Evolutionary conservation across 495 filamentous ascomycete species (phyloP).

Genomic region (Massariosphaeria phaeospora): DNA sequence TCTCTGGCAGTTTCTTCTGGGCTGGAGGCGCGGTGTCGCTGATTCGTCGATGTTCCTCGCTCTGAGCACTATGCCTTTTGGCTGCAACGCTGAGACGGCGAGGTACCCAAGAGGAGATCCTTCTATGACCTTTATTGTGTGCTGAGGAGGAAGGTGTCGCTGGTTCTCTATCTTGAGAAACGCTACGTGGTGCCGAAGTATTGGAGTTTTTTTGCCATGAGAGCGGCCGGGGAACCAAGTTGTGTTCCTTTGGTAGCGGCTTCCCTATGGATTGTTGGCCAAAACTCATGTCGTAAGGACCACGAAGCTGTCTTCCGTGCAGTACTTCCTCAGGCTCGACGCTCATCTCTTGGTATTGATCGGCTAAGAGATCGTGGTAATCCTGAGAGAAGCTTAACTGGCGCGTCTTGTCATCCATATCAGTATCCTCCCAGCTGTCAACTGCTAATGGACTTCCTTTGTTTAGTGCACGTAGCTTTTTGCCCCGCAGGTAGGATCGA

Average conservation of each 20-base stretch:
- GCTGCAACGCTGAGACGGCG: slow-evolving; percentile 16
- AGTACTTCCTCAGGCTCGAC: slow-evolving; percentile 4
- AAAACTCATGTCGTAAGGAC: neutral
- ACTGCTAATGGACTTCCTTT: slow-evolving; percentile 9
- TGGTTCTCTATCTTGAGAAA: neutral
- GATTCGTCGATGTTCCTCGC: too few relatives aligned
- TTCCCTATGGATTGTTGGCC: too few relatives aligned
- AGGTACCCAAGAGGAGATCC: slow-evolving; percentile 14
- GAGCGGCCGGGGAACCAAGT: slow-evolving; percentile 8
- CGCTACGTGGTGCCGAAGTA: neutral
- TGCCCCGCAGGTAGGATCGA: neutral
- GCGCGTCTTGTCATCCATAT: slow-evolving; percentile 21
- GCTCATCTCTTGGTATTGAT: slow-evolving; percentile 27
- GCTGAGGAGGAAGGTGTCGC: neutral
- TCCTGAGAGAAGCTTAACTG: slow-evolving; percentile 28
- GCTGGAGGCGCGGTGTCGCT: neutral
- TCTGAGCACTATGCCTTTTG: neutral
- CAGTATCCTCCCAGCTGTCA: slow-evolving; percentile 22
- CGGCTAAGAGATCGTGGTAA: slow-evolving; percentile 24
- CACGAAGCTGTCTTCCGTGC: neutral
- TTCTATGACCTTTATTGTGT: neutral
- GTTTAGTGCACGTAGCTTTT: slow-evolving; percentile 5
- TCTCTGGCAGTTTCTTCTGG: neutral
- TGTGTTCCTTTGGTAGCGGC: neutral
- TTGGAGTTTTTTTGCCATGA: slow-evolving; percentile 8